Evolutionary conservation across 106 monocot genomes (phyloP), one percentile per base, ranked within the genome.

Genomic region (Iris macrosiphon): DNA sequence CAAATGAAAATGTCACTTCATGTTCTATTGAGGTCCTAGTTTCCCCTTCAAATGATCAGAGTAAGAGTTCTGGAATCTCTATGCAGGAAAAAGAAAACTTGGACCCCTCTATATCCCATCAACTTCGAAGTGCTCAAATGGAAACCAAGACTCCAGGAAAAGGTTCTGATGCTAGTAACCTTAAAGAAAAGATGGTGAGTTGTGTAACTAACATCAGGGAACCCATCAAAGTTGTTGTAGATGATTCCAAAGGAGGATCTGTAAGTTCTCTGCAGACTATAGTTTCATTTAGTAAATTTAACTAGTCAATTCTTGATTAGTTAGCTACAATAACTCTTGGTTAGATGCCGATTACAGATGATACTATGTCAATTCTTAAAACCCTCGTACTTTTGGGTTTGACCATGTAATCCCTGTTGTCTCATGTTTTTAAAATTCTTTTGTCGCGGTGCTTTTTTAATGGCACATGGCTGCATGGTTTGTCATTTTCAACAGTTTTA

Each of bases 31-130:
- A 66, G 28, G 42, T 32, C 37, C 18, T 55, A 12, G 23, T 60
- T 31, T 70, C 67, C 39, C 55, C 65, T 30, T 60, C 63, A 37
- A 12, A 57, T 30, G 15, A 59, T 63, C 65, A 63, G 40, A 24
- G 46, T 50, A 69, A 68, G 3, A 63, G 66, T 58, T 40, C 49
- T 44, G 55, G 31, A 42, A 12, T 13, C 25, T 49, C 38, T 23
- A 38, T 12, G 25, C 23, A 37, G 56, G 33, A 65, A 11, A 66
- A 60, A 61, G 66, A 69, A 64, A 77, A 69, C 57, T 4, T 26
- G 44, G 63, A 57, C 29, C 19, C 45, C 22, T 24, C 25, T 24
- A 16, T 22, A 26, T 14, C 37, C 6, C n/a, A 44, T 62, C 46
- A 21, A 44, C 57, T 73, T 24, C 41, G 35, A 65, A 34, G 9